A percentile compares a stretch with the other conserved stretches of the same genome.
Evolutionary conservation across 1,284 basidiomycete genomes (phyloP).

Genomic region (Thelephora terrestris): DNA sequence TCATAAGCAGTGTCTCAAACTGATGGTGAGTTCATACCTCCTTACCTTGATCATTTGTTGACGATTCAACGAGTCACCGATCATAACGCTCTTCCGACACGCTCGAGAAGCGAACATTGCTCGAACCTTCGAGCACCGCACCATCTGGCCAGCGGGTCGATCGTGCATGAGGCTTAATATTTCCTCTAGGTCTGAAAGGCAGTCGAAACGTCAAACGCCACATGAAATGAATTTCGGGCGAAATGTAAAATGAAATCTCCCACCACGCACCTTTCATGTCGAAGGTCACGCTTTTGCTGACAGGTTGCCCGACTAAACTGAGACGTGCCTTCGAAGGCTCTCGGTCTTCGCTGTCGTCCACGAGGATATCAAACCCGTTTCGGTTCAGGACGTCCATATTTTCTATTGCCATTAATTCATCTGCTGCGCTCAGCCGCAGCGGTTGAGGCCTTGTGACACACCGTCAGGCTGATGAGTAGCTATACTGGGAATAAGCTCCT

Average conservation of each 20-base stretch:
- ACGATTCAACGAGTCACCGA: slow-evolving; percentile 75
- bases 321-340: slow-evolving; percentile 46
- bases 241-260: neutral
- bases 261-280: slow-evolving; percentile 45
- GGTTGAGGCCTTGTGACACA: slow-evolving; percentile 49
- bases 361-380: slow-evolving; percentile 80
- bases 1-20: slow-evolving; percentile 5
- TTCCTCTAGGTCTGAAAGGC: slow-evolving; percentile 81
- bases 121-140: slow-evolving; percentile 87
- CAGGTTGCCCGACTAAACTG: slow-evolving; percentile 74
- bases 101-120: slow-evolving; percentile 96
- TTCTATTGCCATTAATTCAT: slow-evolving; percentile 84
- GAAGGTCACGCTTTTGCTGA: slow-evolving; percentile 86
- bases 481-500: slow-evolving; percentile 17
- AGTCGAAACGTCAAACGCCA: neutral
- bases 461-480: neutral
- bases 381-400: slow-evolving; percentile 71
- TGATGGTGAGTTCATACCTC: neutral
- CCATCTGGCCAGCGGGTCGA: slow-evolving; percentile 64
- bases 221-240: neutral
- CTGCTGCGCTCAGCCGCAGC: slow-evolving; percentile 82
- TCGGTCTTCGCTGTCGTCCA: slow-evolving; percentile 30
- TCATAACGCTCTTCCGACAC: slow-evolving; percentile 94
- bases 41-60: slow-evolving; percentile 75
- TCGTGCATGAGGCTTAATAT: slow-evolving; percentile 81